Base-by-base conservation (phyloP, 2,329 filamentous ascomycete species). In the Parastagonospora nodorum region DNA sequence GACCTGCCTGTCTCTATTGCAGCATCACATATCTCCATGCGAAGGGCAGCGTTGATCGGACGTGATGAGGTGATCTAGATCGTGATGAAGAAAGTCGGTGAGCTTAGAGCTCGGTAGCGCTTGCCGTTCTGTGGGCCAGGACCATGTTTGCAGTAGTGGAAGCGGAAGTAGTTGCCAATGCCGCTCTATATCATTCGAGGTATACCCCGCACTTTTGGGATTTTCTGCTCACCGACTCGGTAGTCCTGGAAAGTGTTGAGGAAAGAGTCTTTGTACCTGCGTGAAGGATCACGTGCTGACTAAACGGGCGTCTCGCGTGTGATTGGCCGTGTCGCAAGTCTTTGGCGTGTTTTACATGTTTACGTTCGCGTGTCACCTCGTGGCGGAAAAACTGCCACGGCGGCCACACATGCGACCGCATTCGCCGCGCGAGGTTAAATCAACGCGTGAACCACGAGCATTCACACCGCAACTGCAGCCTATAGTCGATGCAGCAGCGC, bases 321-420 rank as follows among this genome's bases (percentile, higher is more conserved):
- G 59, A 58, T 60, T 42, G 42, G 49, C 33, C 16, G 35, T 8
- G 10, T 8, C 15, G n/a, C 4, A 16, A 2, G 15, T 1, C 42
- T 36, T 32, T 30, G 48, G 52, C 39, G 41, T 43, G 41, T 32
- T 35, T 43, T 33, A 7, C 41, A 43, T 43, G 41, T 43, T 43
- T 43, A 43, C 41, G 41, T 14, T 43, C 41, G 41, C 41, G 41
- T 43, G 40, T n/a, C 28, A 29, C 40, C 40, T 31, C 28, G 28
- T 30, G 40, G 40, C 40, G 14, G 40, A 28, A 16, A 15, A 12
- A 10, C 15, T 42, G 24, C 12, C 12, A 5, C 10, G 12, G 14
- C 29, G 28, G 16, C 40, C 40, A 32, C 29, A 31, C 28, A 42
- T 30, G 39, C 37, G 39, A 19, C 40, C 41, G 24, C 41, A 14